Percentiles rank a stretch among this genome's conserved stretches.
phyloP scores from a whole-genome alignment of 805 yeast genomes.

The Yarrowia sp. region DNA sequence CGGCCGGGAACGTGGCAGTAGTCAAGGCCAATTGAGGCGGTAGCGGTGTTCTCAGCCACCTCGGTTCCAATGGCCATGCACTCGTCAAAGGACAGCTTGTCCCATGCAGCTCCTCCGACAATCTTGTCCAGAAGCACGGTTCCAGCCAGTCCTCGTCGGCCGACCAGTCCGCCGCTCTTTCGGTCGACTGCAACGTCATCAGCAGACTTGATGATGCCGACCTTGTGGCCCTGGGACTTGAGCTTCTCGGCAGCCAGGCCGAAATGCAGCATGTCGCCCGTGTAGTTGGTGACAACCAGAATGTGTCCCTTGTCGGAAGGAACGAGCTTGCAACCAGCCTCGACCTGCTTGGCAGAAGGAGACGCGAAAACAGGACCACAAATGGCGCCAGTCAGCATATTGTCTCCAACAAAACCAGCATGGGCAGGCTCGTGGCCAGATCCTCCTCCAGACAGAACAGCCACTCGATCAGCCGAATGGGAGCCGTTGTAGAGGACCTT shows the following conservation, averaged over 20 bases:
- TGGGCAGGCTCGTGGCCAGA: constrained; percentile 75
- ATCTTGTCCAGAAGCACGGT: constrained; percentile 85
- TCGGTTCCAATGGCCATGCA: constrained; percentile 65
- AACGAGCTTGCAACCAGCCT: constrained; percentile 69
- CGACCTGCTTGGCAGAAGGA: constrained; percentile 89
- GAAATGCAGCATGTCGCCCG: constrained; percentile 93
- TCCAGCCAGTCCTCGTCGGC: constrained; percentile 90
- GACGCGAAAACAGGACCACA: constrained; percentile 91
- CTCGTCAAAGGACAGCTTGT: constrained; percentile 58
- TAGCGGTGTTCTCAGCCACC: constrained; percentile 71
- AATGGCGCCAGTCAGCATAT: constrained; percentile 83
- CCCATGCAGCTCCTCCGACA: constrained; percentile 71
- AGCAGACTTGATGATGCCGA: constrained; percentile 77
- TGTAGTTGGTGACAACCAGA: constrained; percentile 86
- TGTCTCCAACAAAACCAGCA: constrained; percentile 90
- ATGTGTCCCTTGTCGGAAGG: constrained; percentile 68
- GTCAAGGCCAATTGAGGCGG: constrained; percentile 88
- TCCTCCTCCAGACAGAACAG: constrained; percentile 63
- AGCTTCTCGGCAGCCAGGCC: constrained; percentile 92
- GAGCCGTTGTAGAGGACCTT: constrained; percentile 51
- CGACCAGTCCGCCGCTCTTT: constrained; percentile 64
- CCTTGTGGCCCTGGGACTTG: constrained; percentile 73
- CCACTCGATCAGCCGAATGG: constrained; percentile 49
- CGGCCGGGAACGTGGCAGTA: constrained; percentile 91
- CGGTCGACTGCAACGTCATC: constrained; percentile 95